These are phyloP conservation scores for Pseudozyma sp. DNA, from an alignment of 1,284 basidiomycete genomes.

Conservation along the genomic window DNA sequence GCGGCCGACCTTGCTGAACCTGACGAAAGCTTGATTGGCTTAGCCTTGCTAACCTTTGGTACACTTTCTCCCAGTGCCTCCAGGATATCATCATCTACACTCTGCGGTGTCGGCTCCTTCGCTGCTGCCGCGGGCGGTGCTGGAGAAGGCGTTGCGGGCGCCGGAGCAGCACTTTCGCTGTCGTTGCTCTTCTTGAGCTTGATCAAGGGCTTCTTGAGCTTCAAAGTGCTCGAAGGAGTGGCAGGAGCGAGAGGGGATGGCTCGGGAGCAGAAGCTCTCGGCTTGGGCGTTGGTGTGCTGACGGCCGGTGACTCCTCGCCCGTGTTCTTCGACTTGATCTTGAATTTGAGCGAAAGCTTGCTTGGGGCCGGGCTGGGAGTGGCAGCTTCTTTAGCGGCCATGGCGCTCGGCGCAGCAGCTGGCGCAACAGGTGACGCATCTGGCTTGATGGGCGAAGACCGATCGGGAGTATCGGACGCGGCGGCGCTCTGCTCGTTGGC, in stretches of 20 bases:
- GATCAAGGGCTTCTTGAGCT: slow-evolving; percentile 52
- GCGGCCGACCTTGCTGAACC: slow-evolving; percentile 8
- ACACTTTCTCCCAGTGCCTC: slow-evolving; percentile 38
- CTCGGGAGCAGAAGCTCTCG: slow-evolving; percentile 6
- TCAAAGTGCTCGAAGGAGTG: slow-evolving; percentile 20
- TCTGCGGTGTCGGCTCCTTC: slow-evolving; percentile 14
- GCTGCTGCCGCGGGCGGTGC: slow-evolving; percentile 5
- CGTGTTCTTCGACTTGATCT: slow-evolving; percentile 35
- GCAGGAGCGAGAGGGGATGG: slow-evolving; percentile 12
- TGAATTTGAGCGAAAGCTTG: slow-evolving; percentile 47
- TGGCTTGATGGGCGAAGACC: slow-evolving; percentile 23
- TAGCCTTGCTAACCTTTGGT: slow-evolving; percentile 38
- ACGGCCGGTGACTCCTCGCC: slow-evolving; percentile 25
- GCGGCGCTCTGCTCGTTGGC: slow-evolving; percentile 24
- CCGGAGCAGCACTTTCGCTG: slow-evolving; percentile 14
- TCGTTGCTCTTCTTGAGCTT: slow-evolving; percentile 45
- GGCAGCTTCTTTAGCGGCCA: slow-evolving; percentile 21
- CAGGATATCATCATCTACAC: slow-evolving; percentile 49
- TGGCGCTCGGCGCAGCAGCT: neutral
- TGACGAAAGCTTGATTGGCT: slow-evolving; percentile 15
- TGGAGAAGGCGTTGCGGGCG: slow-evolving; percentile 10
- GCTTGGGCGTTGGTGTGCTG: slow-evolving; percentile 30
- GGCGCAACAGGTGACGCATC: slow-evolving; percentile 10
- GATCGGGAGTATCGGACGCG: slow-evolving; percentile 24
- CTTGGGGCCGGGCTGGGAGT: slow-evolving; percentile 24